Evolutionary conservation across 1,139 yeast genomes (phyloP).

Genomic region (Taphrina confusa): DNA sequence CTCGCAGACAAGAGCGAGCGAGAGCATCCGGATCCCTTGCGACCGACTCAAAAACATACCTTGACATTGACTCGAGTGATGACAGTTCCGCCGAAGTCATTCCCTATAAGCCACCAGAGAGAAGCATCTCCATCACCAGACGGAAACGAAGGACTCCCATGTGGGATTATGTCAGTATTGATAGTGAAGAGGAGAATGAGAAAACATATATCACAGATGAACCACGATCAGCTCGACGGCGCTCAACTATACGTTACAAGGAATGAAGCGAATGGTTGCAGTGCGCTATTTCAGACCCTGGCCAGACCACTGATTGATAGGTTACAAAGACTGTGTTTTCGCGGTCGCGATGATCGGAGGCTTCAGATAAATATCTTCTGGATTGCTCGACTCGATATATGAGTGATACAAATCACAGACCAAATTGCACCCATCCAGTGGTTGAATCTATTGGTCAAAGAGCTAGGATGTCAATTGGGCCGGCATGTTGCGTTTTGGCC

Average conservation of each 20-base stretch:
- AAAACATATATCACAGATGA: background rate
- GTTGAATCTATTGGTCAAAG: too few species aligned
- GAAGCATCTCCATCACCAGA: background rate
- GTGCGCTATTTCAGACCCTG: background rate
- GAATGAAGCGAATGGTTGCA: background rate
- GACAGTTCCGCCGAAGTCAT: background rate
- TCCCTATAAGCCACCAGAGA: background rate
- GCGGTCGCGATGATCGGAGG: background rate
- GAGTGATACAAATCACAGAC: background rate
- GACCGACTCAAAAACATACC: background rate
- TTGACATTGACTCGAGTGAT: conserved; percentile 1
- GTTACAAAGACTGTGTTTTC: background rate
- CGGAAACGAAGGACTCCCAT: background rate
- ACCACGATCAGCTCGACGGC: conserved; percentile 5
- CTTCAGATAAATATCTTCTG: background rate
- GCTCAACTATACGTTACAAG: background rate
- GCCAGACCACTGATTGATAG: background rate
- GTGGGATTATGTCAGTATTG: conserved; percentile 10
- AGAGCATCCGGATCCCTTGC: background rate
- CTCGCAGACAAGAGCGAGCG: conserved; percentile 4
- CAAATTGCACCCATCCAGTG: too few species aligned
- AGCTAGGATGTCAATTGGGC: too few species aligned
- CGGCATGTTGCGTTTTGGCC: too few species aligned
- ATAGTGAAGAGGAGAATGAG: conserved; percentile 2
- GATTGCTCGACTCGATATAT: background rate